These are phyloP conservation scores for Phylloporus sp. DNA, from an alignment of 768 basidiomycete species.

Conservation along the genomic window DNA sequence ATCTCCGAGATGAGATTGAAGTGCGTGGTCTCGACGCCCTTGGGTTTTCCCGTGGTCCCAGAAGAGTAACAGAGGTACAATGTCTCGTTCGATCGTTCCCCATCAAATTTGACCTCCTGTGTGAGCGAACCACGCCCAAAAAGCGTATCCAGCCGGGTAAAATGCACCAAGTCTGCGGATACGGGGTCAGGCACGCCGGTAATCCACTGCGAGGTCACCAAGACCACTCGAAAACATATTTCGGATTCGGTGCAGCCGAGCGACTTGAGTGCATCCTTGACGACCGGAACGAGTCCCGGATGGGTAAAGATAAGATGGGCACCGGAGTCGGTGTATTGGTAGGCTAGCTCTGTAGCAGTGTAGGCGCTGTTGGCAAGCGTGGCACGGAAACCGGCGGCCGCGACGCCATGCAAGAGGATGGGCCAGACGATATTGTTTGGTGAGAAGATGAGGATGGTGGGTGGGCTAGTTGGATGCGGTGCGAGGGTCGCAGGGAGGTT, in stretches of 20 bases:
- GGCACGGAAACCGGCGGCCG: slow-evolving; percentile 63
- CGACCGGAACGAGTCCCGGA: slow-evolving; percentile 54
- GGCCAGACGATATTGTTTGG: slow-evolving; percentile 62
- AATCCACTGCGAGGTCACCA: slow-evolving; percentile 50
- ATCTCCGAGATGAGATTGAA: slow-evolving; percentile 61
- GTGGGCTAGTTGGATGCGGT: slow-evolving; percentile 39
- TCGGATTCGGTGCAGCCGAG: slow-evolving; percentile 44
- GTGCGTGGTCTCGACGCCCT: slow-evolving; percentile 67
- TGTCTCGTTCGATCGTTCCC: slow-evolving; percentile 51
- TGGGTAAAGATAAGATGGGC: slow-evolving; percentile 61
- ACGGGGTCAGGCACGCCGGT: slow-evolving; percentile 27
- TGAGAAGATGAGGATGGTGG: slow-evolving; percentile 57
- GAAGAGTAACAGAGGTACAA: slow-evolving; percentile 57
- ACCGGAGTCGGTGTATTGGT: slow-evolving; percentile 65
- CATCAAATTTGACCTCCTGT: slow-evolving; percentile 53
- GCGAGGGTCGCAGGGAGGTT: slow-evolving; percentile 39
- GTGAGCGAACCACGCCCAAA: slow-evolving; percentile 44
- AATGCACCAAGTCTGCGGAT: slow-evolving; percentile 31
- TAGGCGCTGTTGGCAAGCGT: slow-evolving; percentile 75
- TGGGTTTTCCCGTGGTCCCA: slow-evolving; percentile 77
- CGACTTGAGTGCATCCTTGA: slow-evolving; percentile 50
- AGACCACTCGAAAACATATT: slow-evolving; percentile 49
- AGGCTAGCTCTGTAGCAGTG: slow-evolving; percentile 59
- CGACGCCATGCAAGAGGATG: slow-evolving; percentile 38
- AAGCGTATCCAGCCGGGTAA: slow-evolving; percentile 45